Evolutionary conservation across 371 early-diverging fungal genomes (phyloP), one percentile per base, ranked within the genome.

Genomic region (Apophysomyces trapeziformis): DNA sequence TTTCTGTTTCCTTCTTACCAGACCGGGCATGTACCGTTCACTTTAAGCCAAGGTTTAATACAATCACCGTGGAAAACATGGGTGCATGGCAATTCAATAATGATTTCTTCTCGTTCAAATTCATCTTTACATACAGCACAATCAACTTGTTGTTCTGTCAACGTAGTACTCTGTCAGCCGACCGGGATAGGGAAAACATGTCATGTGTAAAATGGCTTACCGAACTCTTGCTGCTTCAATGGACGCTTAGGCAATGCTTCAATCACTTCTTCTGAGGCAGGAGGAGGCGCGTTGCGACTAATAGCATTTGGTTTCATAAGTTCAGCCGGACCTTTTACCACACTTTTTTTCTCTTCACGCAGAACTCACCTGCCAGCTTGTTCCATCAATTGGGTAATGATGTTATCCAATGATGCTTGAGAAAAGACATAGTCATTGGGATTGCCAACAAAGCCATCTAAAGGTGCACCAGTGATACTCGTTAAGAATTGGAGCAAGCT

Each of bases 21-120:
- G n/a, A 94, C 92, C 14, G 97, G 96, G 70, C 97, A 96, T 5
- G 94, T 92, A 9, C 91, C 89, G 64, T 90, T 93, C 62, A 89
- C 81, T 66, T 89, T 90, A 41, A 97, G 87, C 97, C 97, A 97
- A 54, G 89, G 89, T 58, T 91, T 90, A 56, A 96, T 90, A 75
- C 97, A 97, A 5, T 90, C 92, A 38, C 82, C 81, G 68, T 97
- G 97, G 72, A 92, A 96, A 43, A 88, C 68, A 67, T 97, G 97
- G 32, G 79, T 78, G 79, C 97, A 97, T 5, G 92, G 92, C 60
- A 97, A 77, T 61, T 77, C 67, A 58, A 85, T 73, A 35, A 87
- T 85, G 57, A 77, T 61, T 66, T 93, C 87, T 35, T 74, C 75
- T 32, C 61, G n/a, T 36, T 72, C 76, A 77, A 91, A 94, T 57